Conservation (phyloP, 805 yeast species). For the Ogataea pilisensis region DNA sequence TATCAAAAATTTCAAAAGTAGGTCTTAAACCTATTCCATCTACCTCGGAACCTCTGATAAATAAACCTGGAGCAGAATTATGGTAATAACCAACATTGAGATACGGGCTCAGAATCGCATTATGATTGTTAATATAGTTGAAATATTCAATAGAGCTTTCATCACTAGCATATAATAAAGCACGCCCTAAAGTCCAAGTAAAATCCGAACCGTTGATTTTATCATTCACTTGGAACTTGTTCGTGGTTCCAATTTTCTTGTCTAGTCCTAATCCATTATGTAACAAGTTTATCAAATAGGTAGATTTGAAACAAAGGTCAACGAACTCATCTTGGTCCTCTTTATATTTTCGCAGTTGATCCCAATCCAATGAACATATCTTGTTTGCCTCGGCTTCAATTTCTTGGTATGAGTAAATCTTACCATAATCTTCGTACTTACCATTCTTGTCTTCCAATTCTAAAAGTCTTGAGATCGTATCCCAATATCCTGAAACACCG, state of each 20-base stretch:
- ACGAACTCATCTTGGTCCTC: conserved; percentile 43
- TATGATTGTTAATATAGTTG: conserved; percentile 24
- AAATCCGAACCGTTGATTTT: conserved; percentile 75
- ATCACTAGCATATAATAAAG: conserved; percentile 59
- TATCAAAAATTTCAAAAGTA: conserved; percentile 24
- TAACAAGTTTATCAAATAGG: conserved; percentile 53
- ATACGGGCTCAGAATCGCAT: conserved; percentile 1
- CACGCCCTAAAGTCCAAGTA: conserved; percentile 91
- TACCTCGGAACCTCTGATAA: conserved; percentile 52
- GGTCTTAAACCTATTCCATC: conserved; percentile 42
- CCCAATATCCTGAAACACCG: conserved; percentile 70
- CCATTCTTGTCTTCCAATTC: conserved; percentile 27
- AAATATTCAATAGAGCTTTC: conserved; percentile 39
- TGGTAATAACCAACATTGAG: conserved; percentile 42
- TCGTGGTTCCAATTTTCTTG: conserved; percentile 41
- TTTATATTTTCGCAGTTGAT: conserved; percentile 17
- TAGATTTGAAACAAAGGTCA: conserved; percentile 56
- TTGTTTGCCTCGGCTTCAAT: conserved; percentile 42
- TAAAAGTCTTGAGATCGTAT: conserved; percentile 47
- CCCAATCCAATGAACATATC: conserved; percentile 43
- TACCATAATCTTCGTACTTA: conserved; percentile 22
- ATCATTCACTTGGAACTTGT: conserved; percentile 44
- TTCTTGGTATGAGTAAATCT: conserved; percentile 41
- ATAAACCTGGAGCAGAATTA: conserved; percentile 44
- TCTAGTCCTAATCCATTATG: conserved; percentile 62